phyloP scores from a whole-genome alignment of 2,329 filamentous ascomycete species.

The Penicillium sp. region DNA sequence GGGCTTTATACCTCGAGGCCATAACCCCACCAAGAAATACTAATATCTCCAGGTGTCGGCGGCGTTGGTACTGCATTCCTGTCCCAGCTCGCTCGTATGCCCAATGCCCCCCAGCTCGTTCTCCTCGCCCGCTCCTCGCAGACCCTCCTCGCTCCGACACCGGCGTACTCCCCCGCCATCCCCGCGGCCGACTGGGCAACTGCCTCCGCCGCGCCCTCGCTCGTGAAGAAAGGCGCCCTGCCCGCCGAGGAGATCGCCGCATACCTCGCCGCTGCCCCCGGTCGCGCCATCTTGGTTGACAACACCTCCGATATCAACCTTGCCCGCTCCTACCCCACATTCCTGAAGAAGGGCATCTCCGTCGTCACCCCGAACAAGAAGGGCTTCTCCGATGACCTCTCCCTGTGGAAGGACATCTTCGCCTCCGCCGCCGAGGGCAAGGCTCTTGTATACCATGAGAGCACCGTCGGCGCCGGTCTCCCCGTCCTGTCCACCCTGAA shows the following conservation, averaged over 20 bases:
- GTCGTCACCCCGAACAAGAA: constrained; percentile 99
- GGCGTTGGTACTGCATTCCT: constrained; percentile 93
- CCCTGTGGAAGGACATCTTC: constrained; percentile 88
- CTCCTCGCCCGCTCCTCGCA: constrained; percentile 85
- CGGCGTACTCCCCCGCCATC: constrained; percentile 63
- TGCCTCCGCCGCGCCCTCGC: constrained; percentile 61
- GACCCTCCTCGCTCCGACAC: constrained; percentile 72
- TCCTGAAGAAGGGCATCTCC: constrained; percentile 79
- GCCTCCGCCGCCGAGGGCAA: constrained; percentile 60
- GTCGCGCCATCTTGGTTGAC: constrained; percentile 82
- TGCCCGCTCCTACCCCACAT: constrained; percentile 77
- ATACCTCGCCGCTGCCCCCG: constrained; percentile 75
- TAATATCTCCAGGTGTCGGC: constrained; percentile 64
- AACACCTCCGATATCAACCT: constrained; percentile 91
- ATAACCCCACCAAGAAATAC: not conserved
- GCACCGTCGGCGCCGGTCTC: constrained; percentile 87
- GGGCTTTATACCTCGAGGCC: not conserved
- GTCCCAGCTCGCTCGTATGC: constrained; percentile 71
- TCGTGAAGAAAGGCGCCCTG: constrained; percentile 52
- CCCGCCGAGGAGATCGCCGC: constrained; percentile 69
- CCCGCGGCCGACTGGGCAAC: constrained; percentile 58
- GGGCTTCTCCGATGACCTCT: constrained; percentile 80
- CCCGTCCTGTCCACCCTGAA: constrained; percentile 91
- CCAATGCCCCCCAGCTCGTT: constrained; percentile 71
- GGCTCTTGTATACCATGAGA: constrained; percentile 91